Percentiles rank a stretch among this genome's conserved stretches.
These are phyloP conservation scores for Plasmodium falciparum DNA, from an alignment of 169 alveolate species.

Conservation along the genomic window DNA sequence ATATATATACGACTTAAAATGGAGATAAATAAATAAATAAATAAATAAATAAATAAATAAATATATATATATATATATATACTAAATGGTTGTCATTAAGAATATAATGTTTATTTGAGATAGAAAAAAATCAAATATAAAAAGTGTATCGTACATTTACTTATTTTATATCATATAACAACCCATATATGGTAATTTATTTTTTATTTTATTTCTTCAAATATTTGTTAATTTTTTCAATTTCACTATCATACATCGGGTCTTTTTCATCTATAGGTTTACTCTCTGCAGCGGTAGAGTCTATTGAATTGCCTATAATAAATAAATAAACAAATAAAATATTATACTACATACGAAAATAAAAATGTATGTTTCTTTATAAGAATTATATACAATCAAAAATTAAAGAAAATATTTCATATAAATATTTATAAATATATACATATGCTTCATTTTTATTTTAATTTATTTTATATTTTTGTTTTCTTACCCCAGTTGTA, in stretches of 20 bases:
- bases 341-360: neutral
- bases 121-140: no score
- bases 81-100: no score
- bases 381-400: neutral
- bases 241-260: conserved; percentile 77
- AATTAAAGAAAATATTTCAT: neutral
- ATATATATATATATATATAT: no score
- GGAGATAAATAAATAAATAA: no score
- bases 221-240: conserved; percentile 20
- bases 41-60: no score
- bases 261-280: conserved; percentile 63
- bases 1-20: no score
- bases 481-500: conserved; percentile 66
- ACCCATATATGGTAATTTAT: no score
- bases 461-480: neutral
- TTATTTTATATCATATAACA: no score
- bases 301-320: conserved; percentile 43
- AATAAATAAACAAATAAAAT: neutral
- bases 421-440: no score
- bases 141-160: no score
- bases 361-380: neutral
- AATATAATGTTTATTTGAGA: no score
- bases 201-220: conserved; percentile 19
- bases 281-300: conserved; percentile 1
- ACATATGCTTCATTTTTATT: neutral